These are phyloP conservation scores for Mucor velutinosus DNA, from an alignment of 371 early-diverging fungal genomes.

Conservation along the genomic window DNA sequence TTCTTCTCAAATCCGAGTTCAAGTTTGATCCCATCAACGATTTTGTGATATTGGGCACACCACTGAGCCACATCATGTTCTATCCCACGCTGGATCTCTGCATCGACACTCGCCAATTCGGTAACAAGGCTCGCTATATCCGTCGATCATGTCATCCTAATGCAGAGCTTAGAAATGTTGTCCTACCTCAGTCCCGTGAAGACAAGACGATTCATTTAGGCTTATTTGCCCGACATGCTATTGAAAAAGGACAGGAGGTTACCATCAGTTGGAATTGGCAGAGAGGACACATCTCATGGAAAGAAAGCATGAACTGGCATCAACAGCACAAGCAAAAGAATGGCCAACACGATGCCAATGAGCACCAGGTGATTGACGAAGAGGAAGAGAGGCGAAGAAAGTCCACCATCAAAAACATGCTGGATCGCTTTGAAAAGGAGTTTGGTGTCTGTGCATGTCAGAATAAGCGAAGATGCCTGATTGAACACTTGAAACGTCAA, in stretches of 20 bases:
- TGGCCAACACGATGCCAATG: background rate
- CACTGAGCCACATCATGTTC: conserved; percentile 70
- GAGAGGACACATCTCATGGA: conserved; percentile 34
- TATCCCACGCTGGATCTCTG: conserved; percentile 69
- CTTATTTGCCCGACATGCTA: conserved; percentile 64
- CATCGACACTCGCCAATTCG: conserved; percentile 74
- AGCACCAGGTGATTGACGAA: conserved; percentile 33
- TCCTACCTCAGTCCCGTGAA: conserved; percentile 48
- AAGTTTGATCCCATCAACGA: conserved; percentile 64
- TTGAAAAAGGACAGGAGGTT: conserved; percentile 72
- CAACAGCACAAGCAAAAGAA: conserved; percentile 12
- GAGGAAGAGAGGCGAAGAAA: conserved; percentile 28
- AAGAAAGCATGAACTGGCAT: conserved; percentile 30
- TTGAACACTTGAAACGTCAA: conserved; percentile 33
- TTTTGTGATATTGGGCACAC: conserved; percentile 61
- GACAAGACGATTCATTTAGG: conserved; percentile 65
- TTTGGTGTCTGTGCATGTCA: conserved; percentile 52
- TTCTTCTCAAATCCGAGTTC: conserved; percentile 64
- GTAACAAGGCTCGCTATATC: conserved; percentile 70
- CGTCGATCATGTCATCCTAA: conserved; percentile 76
- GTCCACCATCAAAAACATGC: conserved; percentile 44
- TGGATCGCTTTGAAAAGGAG: conserved; percentile 33
- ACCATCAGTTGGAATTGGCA: conserved; percentile 70
- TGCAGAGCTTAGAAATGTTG: conserved; percentile 65
- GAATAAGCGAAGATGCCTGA: conserved; percentile 42